These are phyloP conservation scores for barley (Hordeum vulgare) DNA, from an alignment of 176 grass and related monocot species.

Conservation along the genomic window MorexV3_pseudomolecules_assembly NC_058519.1:611952253-611952752, in stretches of 20 bases:
- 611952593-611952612: conserved; percentile 99
- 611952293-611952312: conserved; percentile 79
- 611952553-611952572: conserved; percentile 99
- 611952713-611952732: conserved; percentile 10
- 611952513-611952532: conserved; percentile 33
- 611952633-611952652: conserved; percentile 99
- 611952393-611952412: not conserved
- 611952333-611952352: conserved; percentile 19
- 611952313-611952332: conserved; percentile 77
- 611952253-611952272: conserved; percentile 68
- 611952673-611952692: conserved; percentile 99
- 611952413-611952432: not conserved
- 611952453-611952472: not conserved
- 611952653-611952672: conserved; percentile 96
- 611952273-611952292: conserved; percentile 74
- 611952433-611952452: not conserved
- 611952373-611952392: not conserved
- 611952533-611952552: conserved; percentile 93
- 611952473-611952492: not conserved
- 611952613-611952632: conserved; percentile 96
- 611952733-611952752: not conserved
- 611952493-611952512: not conserved
- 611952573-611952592: conserved; percentile 99
- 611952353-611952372: not conserved
- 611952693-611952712: conserved; percentile 8